Evolutionary conservation across 2,329 filamentous ascomycete genomes (phyloP).

Genomic region (Nemania sp.): DNA sequence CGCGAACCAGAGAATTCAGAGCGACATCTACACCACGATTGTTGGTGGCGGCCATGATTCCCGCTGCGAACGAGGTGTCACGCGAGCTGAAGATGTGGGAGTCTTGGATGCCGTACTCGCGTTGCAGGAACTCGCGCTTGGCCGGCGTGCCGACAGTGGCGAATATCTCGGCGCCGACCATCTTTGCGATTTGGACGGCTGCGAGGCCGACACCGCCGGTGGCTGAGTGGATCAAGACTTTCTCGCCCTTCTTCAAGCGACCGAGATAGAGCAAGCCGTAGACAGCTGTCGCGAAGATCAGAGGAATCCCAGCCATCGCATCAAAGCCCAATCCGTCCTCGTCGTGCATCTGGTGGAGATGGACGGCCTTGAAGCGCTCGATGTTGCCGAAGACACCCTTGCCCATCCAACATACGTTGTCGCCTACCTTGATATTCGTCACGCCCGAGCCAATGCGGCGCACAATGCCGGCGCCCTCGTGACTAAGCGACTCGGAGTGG

Average conservation of each 20-base stretch:
- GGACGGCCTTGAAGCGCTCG: slow-evolving; percentile 39
- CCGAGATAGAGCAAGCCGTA: slow-evolving; percentile 45
- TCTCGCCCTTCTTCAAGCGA: slow-evolving; percentile 34
- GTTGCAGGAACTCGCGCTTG: slow-evolving; percentile 44
- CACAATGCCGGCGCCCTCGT: slow-evolving; percentile 28
- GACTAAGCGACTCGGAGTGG: slow-evolving; percentile 18
- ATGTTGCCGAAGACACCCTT: slow-evolving; percentile 42
- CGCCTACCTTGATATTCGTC: slow-evolving; percentile 21
- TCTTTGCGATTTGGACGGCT: slow-evolving; percentile 46
- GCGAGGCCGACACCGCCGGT: slow-evolving; percentile 49
- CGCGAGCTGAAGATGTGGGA: slow-evolving; percentile 45
- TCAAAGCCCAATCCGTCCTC: slow-evolving; percentile 23
- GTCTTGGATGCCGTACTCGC: slow-evolving; percentile 38
- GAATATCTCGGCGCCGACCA: slow-evolving; percentile 47
- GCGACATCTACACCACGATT: slow-evolving; percentile 46
- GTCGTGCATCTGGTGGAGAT: slow-evolving; percentile 39
- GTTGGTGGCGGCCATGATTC: slow-evolving; percentile 39
- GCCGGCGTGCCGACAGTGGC: slow-evolving; percentile 42
- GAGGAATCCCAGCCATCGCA: slow-evolving; percentile 40
- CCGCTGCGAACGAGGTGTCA: slow-evolving; percentile 42
- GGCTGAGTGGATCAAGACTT: slow-evolving; percentile 49
- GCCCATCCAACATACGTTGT: slow-evolving; percentile 40
- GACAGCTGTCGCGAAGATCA: slow-evolving; percentile 45
- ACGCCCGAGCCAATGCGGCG: slow-evolving; percentile 24
- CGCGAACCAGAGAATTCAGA: slow-evolving; percentile 47